Evolutionary conservation across 805 yeast species (phyloP), one percentile per base, ranked within the genome.

Genomic region (Kuraishia ogatae): DNA sequence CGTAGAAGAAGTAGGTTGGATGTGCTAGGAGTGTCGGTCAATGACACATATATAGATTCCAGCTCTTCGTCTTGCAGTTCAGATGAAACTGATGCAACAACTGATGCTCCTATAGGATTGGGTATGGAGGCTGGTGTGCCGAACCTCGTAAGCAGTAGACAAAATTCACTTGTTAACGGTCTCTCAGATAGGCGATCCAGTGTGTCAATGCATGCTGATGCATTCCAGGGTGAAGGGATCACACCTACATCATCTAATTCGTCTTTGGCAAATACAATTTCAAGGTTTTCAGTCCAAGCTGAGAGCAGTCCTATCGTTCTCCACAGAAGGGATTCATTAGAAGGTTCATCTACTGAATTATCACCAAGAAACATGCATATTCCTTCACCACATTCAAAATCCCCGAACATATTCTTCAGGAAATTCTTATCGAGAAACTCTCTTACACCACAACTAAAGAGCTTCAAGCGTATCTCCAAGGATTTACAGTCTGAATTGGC

Each of bases 401-500:
- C 59, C 11, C 65, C 66, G 13, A 60, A 58, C 47, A 54, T 64
- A 19, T 62, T 68, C 48, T 69, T 69, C 58, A 69, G 68, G 48
- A 70, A 65, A 53, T 60, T 66, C 20, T 59, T 64, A 5, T 59
- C 67, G 5, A 63, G 65, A 28, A 61, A 64, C 50, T 63, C 65
- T 1, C 51, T 68, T 48, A 61, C 63, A n/a, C 74, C 74, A 1
- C 69, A 69, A 54, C 56, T 66, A 56, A 68, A 69, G 50, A 66
- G 73, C 2, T 68, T 72, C 58, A 67, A 64, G 52, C 61, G 75
- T 54, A 62, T 72, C 3, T 63, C 68, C 2, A 58, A 61, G 50
- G 74, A 72, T 19, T 58, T 72, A 35, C 70, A 69, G 54, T 55
- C 57, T 46, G 76, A 72, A 56, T 52, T 61, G 17, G 62, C 62